A percentile compares a stretch with the other conserved stretches of the same genome.
These are phyloP conservation scores for Lactifluus echinatus DNA, from an alignment of 768 basidiomycete genomes.

Conservation along the genomic window DNA sequence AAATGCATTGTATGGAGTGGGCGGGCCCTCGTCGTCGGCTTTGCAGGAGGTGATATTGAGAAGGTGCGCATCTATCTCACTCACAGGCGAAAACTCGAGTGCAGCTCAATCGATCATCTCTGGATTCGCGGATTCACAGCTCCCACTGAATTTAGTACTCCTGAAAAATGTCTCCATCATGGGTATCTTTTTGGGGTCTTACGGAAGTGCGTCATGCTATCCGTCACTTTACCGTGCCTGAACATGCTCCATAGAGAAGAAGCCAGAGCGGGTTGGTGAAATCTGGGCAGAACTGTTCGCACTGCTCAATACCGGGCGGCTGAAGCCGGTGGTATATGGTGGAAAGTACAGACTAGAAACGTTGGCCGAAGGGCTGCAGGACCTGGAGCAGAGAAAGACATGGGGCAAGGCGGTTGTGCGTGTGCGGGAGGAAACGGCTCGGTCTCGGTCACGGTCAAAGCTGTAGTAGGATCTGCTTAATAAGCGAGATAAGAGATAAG, in stretches of 20 bases:
- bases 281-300: conserved; percentile 70
- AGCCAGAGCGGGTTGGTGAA: conserved; percentile 49
- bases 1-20: conserved; percentile 97
- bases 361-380: conserved; percentile 58
- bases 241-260: conserved; percentile 40
- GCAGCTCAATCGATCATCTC: too few species aligned
- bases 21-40: conserved; percentile 87
- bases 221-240: background rate
- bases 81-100: too few species aligned
- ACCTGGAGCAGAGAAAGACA: conserved; percentile 74
- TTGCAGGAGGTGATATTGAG: conserved; percentile 78
- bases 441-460: too few species aligned
- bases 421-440: conserved; percentile 44
- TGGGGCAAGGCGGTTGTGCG: conserved; percentile 86
- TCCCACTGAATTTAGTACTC: conserved; percentile 56
- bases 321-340: conserved; percentile 63
- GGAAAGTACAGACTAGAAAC: conserved; percentile 60
- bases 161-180: conserved; percentile 25
- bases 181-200: conserved; percentile 2
- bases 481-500: too few species aligned
- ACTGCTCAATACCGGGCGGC: conserved; percentile 57
- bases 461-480: conserved; percentile 25
- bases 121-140: conserved; percentile 36
- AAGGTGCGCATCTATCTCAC: conserved; percentile 40
- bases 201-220: background rate